A percentile compares a stretch with the other conserved stretches of the same genome.
These are phyloP conservation scores for Termitomyces bulborhizus DNA, from an alignment of 768 basidiomycete genomes.

Conservation along the genomic window DNA sequence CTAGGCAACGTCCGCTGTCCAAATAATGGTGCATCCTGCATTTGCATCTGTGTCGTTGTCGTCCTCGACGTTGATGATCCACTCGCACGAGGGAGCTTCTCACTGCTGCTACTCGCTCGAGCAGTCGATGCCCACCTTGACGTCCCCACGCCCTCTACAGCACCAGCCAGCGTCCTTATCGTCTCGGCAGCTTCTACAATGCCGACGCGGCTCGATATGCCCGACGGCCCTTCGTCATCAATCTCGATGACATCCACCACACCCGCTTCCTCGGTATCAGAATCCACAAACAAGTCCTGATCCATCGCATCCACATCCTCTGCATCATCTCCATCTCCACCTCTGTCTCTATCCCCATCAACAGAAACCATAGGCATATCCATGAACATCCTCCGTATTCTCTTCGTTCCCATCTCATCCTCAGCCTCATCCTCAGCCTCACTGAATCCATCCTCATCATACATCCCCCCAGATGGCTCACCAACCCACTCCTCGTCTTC, in stretches of 20 bases:
- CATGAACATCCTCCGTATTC: constrained; percentile 16
- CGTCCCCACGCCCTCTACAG: constrained; percentile 21
- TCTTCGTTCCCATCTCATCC: constrained; percentile 19
- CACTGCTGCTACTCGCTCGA: constrained; percentile 6
- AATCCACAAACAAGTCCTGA: constrained; percentile 49
- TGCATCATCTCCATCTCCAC: constrained; percentile 16
- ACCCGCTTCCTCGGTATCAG: constrained; percentile 29
- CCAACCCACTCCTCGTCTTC: constrained; percentile 78
- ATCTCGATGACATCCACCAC: constrained; percentile 23
- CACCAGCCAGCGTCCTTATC: neutral
- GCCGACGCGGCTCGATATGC: neutral
- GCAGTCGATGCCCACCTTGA: constrained; percentile 25
- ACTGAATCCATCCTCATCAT: constrained; percentile 62
- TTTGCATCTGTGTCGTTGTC: constrained; percentile 8
- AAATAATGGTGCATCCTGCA: constrained; percentile 14
- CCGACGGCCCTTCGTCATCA: constrained; percentile 17
- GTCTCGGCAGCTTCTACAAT: constrained; percentile 11
- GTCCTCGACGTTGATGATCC: constrained; percentile 1
- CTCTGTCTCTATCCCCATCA: constrained; percentile 11
- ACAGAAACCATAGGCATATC: neutral
- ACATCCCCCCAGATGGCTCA: constrained; percentile 68
- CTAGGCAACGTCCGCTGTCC: constrained; percentile 26
- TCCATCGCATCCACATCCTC: constrained; percentile 63
- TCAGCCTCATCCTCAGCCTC: constrained; percentile 47
- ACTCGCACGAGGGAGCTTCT: neutral